Conservation (phyloP, 2,329 filamentous ascomycete genomes). For the Beauveria brongniartii region DNA sequence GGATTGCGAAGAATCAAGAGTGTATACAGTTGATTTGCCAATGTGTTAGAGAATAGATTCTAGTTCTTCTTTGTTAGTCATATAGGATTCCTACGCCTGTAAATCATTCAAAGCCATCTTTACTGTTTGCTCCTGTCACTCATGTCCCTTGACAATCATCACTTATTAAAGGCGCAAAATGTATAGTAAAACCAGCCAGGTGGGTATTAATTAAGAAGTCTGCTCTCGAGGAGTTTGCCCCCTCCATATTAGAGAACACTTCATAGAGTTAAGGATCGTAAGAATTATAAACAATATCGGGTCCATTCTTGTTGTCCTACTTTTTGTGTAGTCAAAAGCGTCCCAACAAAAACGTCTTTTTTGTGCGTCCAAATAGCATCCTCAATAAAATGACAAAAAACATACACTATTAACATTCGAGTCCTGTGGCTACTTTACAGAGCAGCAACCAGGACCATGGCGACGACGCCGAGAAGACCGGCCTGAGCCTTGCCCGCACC, state of each 20-base stretch:
- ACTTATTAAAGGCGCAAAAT: not conserved
- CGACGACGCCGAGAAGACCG: conserved; percentile 38
- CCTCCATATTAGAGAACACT: not conserved
- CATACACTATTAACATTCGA: not conserved
- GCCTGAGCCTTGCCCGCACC: conserved; percentile 32
- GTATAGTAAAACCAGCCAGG: conserved; percentile 21
- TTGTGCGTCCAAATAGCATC: conserved; percentile 5
- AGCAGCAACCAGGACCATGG: conserved; percentile 36
- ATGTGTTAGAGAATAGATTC: not conserved
- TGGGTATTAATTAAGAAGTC: conserved; percentile 18
- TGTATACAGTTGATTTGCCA: not conserved
- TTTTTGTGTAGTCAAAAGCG: not conserved
- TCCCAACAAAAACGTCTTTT: not conserved
- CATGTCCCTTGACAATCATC: not conserved
- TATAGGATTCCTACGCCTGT: no score
- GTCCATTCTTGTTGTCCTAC: conserved; percentile 11
- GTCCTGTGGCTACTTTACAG: conserved; percentile 30
- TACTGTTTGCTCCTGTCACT: not conserved
- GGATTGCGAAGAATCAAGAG: not conserved
- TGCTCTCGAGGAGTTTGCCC: not conserved
- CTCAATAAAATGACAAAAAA: conserved; percentile 2
- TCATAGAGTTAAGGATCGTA: conserved; percentile 43
- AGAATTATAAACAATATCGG: conserved; percentile 35
- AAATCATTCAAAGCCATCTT: not conserved
- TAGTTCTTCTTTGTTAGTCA: not conserved